Evolutionary conservation across 352 stramenopile species (phyloP), one percentile per base, ranked within the genome.

Genomic region (Thalassiosira ordinaria): DNA sequence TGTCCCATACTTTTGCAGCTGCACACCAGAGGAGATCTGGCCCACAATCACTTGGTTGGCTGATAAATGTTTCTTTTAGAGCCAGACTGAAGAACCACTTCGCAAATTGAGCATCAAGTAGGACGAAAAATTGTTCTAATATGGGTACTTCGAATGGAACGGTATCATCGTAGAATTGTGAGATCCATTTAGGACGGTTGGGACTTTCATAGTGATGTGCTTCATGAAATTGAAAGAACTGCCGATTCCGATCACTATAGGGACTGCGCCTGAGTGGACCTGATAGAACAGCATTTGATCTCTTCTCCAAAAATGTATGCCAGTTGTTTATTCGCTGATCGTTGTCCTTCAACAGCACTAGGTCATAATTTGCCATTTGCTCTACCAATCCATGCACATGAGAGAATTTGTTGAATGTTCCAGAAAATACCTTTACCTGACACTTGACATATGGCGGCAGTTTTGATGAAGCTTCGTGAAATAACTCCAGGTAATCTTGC

Each of bases 201-300:
- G n/a, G n/a, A n/a, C n/a, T n/a, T n/a, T n/a, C n/a, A n/a, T 11
- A 41, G 33, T 41, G 33, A 11, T 5, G 33, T 11, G 33, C 33
- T 11, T 41, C 33, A 11, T 41, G 33, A 5, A 41, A 11, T 41
- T 41, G 33, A 41, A 41, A 41, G 5, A 5, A 41, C 33, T 41
- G 33, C 33, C 33, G 5, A 5, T 41, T 11, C 33, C 33, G 33
- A 41, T 11, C 33, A 11, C 11, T 41, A 11, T 11, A 5, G 5
- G 33, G 33, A 41, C 16, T 67, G n/a, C 24, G 24, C n/a, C 49
- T 46, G 8, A 78, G 51, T 9, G 69, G 59, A 4, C 47, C 60
- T 16, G 60, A 56, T 11, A 78, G 18, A 16, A 78, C 41, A 8
- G 69, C 22, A 53, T n/a, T n/a, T n/a, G n/a, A n/a, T n/a, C n/a